Conservation (phyloP, 139 green algal genomes). For the Astrephomene gubernaculifera region DNA sequence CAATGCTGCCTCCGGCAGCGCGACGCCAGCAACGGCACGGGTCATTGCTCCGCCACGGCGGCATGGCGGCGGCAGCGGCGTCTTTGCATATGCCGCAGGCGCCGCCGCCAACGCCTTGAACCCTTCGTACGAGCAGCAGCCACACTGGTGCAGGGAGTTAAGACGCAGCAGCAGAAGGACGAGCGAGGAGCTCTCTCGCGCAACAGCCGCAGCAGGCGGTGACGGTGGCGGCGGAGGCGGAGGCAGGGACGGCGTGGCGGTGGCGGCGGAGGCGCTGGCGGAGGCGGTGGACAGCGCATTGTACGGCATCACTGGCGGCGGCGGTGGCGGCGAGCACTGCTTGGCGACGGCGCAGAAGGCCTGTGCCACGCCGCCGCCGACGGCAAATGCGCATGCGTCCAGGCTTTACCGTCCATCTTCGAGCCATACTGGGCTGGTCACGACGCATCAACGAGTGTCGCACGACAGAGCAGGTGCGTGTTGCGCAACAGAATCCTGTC, state of each 20-base stretch:
- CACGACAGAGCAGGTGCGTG: no score
- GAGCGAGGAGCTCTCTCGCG: not conserved
- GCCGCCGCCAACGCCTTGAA: not conserved
- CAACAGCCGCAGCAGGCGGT: not conserved
- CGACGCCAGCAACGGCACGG: not conserved
- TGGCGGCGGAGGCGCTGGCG: constrained; percentile 27
- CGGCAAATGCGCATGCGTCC: not conserved
- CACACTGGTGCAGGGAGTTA: no score
- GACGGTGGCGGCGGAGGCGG: not conserved
- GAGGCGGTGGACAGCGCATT: constrained; percentile 15
- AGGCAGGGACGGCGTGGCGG: not conserved
- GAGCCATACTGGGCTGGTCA: not conserved
- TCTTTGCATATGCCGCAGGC: not conserved
- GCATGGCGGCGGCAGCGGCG: not conserved
- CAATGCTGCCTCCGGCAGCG: not conserved
- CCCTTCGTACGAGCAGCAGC: not conserved
- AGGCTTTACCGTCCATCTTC: not conserved
- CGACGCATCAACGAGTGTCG: not conserved
- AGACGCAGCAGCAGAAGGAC: not conserved
- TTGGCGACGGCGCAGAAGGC: not conserved
- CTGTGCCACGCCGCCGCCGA: not conserved
- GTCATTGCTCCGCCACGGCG: not conserved
- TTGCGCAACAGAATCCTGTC: no score
- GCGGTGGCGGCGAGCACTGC: not conserved
- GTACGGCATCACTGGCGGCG: not conserved